Conservation (phyloP, 2,329 filamentous ascomycete genomes). For the Hypoxylon sp. region DNA sequence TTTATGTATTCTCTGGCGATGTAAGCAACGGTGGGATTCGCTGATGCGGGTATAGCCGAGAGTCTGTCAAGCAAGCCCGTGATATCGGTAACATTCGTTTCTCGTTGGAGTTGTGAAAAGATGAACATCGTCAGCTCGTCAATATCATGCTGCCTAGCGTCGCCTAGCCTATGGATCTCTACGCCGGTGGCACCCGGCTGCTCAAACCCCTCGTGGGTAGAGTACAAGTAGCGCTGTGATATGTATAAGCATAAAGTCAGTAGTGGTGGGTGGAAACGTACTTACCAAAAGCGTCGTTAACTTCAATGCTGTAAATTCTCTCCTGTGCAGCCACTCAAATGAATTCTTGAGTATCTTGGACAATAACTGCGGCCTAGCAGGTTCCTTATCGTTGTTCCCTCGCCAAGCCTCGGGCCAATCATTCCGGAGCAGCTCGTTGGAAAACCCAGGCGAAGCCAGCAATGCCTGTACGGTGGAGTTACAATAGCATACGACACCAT, state of each 20-base stretch:
- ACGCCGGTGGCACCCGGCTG: background rate
- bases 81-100: conserved; percentile 76
- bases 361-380: conserved; percentile 70
- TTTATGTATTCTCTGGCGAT: conserved; percentile 59
- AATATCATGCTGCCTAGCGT: conserved; percentile 86
- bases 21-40: conserved; percentile 64
- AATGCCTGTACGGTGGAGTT: conserved; percentile 88
- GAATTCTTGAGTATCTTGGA: conserved; percentile 71
- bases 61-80: conserved; percentile 39
- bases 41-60: conserved; percentile 33
- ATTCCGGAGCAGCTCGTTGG: conserved; percentile 72
- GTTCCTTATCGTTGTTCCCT: conserved; percentile 56
- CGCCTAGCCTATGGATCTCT: conserved; percentile 70
- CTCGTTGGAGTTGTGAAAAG: conserved; percentile 85
- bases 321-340: conserved; percentile 69
- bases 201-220: conserved; percentile 66
- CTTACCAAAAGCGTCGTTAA: conserved; percentile 71
- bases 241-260: conserved; percentile 40
- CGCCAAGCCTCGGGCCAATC: conserved; percentile 77
- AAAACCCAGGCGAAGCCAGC: conserved; percentile 79
- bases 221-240: conserved; percentile 71
- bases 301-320: conserved; percentile 66
- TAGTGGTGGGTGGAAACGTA: conserved; percentile 13
- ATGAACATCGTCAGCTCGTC: conserved; percentile 91
- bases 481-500: conserved; percentile 88